Evolutionary conservation across 345 rosid genomes (phyloP), one percentile per base, ranked within the genome.

Genomic region (Pseudoturritis turrita): DNA sequence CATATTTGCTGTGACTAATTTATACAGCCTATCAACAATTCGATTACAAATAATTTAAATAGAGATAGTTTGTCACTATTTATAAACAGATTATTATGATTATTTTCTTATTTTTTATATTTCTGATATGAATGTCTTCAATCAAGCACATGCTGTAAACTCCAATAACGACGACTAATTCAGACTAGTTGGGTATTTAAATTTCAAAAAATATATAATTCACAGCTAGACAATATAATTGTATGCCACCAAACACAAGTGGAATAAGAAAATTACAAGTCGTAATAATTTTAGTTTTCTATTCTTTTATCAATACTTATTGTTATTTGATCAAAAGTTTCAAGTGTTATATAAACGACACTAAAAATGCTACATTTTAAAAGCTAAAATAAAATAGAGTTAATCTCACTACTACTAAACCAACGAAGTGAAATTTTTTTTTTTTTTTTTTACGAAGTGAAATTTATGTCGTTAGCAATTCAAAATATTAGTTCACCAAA

Each of bases 121-220:
- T 10, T 45, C 10, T 2, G 2, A 14, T 45, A 25, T 35, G 50
- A 64, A 45, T 54, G 31, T 3, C 2, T 55, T 52, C 47, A 62
- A n/a, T 31, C 70, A 31, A 62, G 46, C 76, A 62, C 76, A 64
- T 73, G 77, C 57, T 25, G 23, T 22, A 13, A 49, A 10, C 52
- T 62, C 53, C 54, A 44, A 18, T 31, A 29, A 55, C 71, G 37
- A 65, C 46, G 65, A 73, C 71, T 18, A 7, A 6, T 21, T 63
- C 25, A 18, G 5, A 56, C 43, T 55, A 45, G 65, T 55, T 56
- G 71, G 33, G 5, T 45, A 41, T 45, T 12, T 72, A 35, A 33
- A 45, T 55, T 53, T 9, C 17, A 23, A 26, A 28, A 54, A 5
- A 15, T 52, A 9, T 17, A 63, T 33, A 37, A 37, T 60, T 36